Conservation (phyloP, 345 rosid species). For the Aquilaria malaccensis region DNA sequence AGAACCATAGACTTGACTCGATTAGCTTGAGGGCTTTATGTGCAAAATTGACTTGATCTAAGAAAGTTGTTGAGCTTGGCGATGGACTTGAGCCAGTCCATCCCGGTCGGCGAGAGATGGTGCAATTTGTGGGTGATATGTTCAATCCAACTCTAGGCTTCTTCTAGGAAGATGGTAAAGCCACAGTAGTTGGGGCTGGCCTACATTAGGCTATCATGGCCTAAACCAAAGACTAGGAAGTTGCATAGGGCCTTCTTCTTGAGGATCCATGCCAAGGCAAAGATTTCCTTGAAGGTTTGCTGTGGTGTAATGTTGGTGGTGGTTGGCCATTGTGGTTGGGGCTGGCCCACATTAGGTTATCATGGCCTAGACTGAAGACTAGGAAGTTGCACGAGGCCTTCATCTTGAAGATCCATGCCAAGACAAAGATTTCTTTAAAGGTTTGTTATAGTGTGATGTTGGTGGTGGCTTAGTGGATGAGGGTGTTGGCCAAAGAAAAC, state of each 20-base stretch:
- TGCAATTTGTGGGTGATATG: conserved; percentile 54
- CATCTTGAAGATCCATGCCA: conserved; percentile 45
- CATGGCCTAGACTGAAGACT: conserved; percentile 77
- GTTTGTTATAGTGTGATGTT: conserved; percentile 91
- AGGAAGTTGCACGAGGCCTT: conserved; percentile 84
- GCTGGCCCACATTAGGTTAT: conserved; percentile 90
- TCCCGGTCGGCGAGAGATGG: too few relatives aligned
- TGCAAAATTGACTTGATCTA: too few relatives aligned
- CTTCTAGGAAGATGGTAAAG: conserved; percentile 72
- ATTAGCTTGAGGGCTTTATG: too few relatives aligned
- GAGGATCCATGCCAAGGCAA: conserved; percentile 44
- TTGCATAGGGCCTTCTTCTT: conserved; percentile 76
- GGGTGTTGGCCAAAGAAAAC: conserved; percentile 49
- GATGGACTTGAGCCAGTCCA: too few relatives aligned
- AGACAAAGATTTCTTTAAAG: conserved; percentile 60
- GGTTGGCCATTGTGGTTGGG: conserved; percentile 61
- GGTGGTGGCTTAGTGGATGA: conserved; percentile 70
- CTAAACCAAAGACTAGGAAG: conserved; percentile 84
- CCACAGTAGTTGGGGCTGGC: conserved; percentile 78
- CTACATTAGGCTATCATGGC: conserved; percentile 96
- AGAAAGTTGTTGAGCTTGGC: too few relatives aligned
- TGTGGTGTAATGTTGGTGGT: conserved; percentile 84
- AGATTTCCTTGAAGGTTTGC: conserved; percentile 69
- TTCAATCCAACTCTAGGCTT: conserved; percentile 79
- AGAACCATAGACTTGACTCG: too few relatives aligned